Evolutionary conservation across 345 rosid genomes (phyloP), one percentile per base, ranked within the genome.

Genomic region (Viola odorata): DNA sequence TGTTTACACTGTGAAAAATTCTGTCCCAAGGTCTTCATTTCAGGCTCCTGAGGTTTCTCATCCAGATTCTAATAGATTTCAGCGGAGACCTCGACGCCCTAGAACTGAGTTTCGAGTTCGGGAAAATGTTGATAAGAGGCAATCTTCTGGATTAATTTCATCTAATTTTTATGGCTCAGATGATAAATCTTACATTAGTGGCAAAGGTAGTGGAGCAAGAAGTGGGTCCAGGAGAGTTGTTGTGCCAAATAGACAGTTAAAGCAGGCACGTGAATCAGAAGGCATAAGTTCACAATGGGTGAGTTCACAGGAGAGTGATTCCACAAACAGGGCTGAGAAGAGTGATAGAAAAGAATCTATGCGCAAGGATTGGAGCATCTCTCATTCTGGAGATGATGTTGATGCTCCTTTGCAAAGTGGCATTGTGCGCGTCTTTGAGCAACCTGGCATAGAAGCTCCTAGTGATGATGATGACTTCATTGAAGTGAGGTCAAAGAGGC

Each of bases 401-500:
- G 98, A 84, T 79, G 80, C 81, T 68, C 77, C 97, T 58, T 45
- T 85, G 69, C 96, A 87, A 71, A 87, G 91, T 62, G 97, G 99
- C 5, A 61, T 87, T 38, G 88, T 87, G 51, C 85, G 83, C 23
- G 70, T 89, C 69, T 87, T 82, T 60, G 83, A 89, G 82, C 96
- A 92, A 77, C 96, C 83, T 72, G 97, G 90, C 65, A 87, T 86
- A 69, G 96, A 91, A 81, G 85, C 82, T 60, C 92, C 96, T 39
- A 85, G 95, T 71, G 96, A 88, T 44, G 92, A 84, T 73, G 96
- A 94, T 72, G 96, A 95, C 73, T 95, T 95, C 74, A 95, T 91
- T 70, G 91, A 95, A 82, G 99, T 95, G 48, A 88, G 95, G 71
- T 95, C 99, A 60, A 95, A 91, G 82, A 88, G 95, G 84, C 96